A percentile compares a stretch with the other conserved stretches of the same genome.
Conservation (phyloP, 108 stramenopile species). For the Mayamaea pseudoterrestris region DNA sequence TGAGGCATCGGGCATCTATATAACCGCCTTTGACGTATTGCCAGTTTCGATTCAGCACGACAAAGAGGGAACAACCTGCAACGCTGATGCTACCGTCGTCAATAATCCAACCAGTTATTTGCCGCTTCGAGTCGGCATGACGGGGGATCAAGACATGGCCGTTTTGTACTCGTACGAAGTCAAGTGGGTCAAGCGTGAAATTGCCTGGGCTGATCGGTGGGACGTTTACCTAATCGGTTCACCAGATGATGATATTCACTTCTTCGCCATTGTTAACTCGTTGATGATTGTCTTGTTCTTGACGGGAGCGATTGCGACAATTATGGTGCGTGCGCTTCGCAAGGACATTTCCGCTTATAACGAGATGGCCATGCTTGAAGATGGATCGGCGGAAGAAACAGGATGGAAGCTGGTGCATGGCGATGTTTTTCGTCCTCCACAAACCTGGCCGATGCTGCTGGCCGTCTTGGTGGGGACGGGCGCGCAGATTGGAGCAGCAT, state of each 20-base stretch:
- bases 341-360: conserved; percentile 97
- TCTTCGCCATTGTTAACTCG: conserved; percentile 98
- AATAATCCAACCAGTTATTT: conserved; percentile 40
- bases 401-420: conserved; percentile 98
- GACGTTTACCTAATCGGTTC: conserved; percentile 92
- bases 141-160: conserved; percentile 16
- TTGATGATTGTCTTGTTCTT: conserved; percentile 98
- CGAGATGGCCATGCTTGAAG: conserved; percentile 68
- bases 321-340: conserved; percentile 88
- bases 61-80: conserved; percentile 4
- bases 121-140: conserved; percentile 17
- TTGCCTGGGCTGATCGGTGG: conserved; percentile 97
- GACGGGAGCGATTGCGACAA: conserved; percentile 93
- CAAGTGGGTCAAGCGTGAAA: conserved; percentile 67
- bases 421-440: conserved; percentile 94
- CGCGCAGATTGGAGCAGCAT: conserved; percentile 80
- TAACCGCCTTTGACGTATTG: conserved; percentile 88
- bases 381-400: conserved; percentile 84
- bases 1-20: conserved; percentile 24
- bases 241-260: conserved; percentile 95
- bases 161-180: conserved; percentile 94
- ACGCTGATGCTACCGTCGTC: conserved; percentile 9
- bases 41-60: conserved; percentile 75
- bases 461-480: conserved; percentile 90
- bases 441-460: conserved; percentile 69